Evolutionary conservation across 1,139 yeast species (phyloP).

Genomic region (Suhomyces bolitotheri): DNA sequence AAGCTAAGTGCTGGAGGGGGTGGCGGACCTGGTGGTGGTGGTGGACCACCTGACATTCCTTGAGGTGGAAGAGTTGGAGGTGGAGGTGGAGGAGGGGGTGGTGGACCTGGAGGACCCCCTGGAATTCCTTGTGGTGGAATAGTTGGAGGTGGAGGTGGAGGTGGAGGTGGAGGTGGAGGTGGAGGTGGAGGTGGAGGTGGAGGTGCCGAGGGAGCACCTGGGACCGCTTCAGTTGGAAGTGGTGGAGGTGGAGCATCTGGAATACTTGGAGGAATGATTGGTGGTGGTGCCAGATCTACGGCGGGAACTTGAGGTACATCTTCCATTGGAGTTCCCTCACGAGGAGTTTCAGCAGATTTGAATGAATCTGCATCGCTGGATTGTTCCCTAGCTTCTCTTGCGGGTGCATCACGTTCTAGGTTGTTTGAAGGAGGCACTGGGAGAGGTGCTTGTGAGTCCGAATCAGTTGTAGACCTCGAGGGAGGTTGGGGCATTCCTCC

Average conservation of each 20-base stretch:
- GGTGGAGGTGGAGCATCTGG: constrained; percentile 10
- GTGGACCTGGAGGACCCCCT: constrained; percentile 24
- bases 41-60: constrained; percentile 14
- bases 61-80: constrained; percentile 24
- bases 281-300: too few species aligned
- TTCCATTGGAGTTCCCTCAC: too few species aligned
- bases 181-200: constrained; percentile 15
- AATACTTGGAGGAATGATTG: too few species aligned
- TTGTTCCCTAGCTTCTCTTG: constrained; percentile 3
- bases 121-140: constrained; percentile 17
- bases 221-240: constrained; percentile 4
- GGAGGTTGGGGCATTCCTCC: constrained; percentile 58
- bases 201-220: constrained; percentile 10
- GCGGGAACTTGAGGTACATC: too few species aligned
- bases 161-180: constrained; percentile 21
- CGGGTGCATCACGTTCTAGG: constrained; percentile 7
- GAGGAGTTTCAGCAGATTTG: constrained; percentile 10
- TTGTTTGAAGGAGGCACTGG: constrained; percentile 28
- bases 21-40: constrained; percentile 33
- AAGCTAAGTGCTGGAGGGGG: constrained; percentile 20
- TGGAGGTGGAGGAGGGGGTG: constrained; percentile 31
- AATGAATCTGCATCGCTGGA: constrained; percentile 13
- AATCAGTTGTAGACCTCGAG: constrained; percentile 18
- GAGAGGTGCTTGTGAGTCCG: constrained; percentile 1
- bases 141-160: constrained; percentile 20